Conservation (phyloP, 2,329 filamentous ascomycete genomes). For the Pezicula neosporulosa region DNA sequence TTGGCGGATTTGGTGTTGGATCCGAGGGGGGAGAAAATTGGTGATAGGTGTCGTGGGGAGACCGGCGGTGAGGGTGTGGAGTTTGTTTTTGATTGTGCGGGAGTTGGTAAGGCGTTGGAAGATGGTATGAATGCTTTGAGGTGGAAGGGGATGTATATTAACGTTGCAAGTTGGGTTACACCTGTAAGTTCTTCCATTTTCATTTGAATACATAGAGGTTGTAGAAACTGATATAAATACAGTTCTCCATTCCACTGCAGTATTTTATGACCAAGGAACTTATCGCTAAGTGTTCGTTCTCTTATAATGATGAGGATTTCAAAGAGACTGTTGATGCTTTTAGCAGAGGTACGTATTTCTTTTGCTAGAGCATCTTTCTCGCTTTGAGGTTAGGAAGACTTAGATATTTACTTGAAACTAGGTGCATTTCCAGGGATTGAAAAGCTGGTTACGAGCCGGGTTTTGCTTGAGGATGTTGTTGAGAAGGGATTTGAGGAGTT, state of each 20-base stretch:
- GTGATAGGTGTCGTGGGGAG: background rate
- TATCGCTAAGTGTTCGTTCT: background rate
- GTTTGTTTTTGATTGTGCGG: constrained; percentile 3
- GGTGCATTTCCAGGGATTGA: background rate
- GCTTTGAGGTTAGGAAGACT: too few relatives aligned
- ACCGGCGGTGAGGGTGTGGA: constrained; percentile 1
- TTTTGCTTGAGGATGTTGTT: constrained; percentile 5
- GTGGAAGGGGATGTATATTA: constrained; percentile 2
- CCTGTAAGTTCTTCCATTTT: background rate
- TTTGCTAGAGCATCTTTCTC: too few relatives aligned
- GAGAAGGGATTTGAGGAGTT: constrained; percentile 6
- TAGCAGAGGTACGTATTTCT: background rate
- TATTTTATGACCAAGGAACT: constrained; percentile 5
- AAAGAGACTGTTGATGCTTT: constrained; percentile 4
- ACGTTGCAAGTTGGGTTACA: constrained; percentile 2
- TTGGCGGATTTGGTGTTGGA: constrained; percentile 2
- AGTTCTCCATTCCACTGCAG: background rate
- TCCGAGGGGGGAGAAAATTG: background rate
- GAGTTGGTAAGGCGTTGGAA: background rate
- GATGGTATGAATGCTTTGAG: constrained; percentile 3
- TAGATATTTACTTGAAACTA: too few relatives aligned
- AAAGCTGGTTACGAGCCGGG: constrained; percentile 2
- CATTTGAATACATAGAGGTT: background rate
- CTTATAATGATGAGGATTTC: constrained; percentile 7
- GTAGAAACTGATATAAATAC: background rate